Evolutionary conservation across 371 early-diverging fungal genomes (phyloP).

Genomic region (Basidiobolus heterosporus): DNA sequence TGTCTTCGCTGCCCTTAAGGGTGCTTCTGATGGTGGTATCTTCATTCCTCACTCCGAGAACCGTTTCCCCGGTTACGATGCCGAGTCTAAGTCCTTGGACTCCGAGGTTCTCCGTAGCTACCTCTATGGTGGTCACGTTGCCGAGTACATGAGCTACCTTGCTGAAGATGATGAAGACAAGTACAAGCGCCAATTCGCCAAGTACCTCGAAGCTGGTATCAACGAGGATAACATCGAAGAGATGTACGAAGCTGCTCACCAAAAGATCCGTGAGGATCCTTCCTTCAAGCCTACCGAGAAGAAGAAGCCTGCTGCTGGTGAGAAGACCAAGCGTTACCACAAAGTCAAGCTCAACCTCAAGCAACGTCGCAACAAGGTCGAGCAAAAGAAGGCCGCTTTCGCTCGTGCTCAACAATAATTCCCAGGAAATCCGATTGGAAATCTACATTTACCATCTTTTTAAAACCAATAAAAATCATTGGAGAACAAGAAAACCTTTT

Average conservation of each 20-base stretch:
- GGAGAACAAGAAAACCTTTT: too few species aligned
- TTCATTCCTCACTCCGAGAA: constrained; percentile 95
- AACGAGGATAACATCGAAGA: constrained; percentile 87
- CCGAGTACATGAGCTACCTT: constrained; percentile 95
- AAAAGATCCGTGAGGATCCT: constrained; percentile 87
- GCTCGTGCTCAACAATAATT: constrained; percentile 4
- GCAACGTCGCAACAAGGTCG: constrained; percentile 75
- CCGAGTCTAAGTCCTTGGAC: constrained; percentile 80
- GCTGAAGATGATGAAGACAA: constrained; percentile 97
- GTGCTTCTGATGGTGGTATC: constrained; percentile 99
- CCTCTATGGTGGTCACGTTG: constrained; percentile 97
- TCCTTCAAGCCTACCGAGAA: constrained; percentile 45
- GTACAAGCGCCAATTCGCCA: constrained; percentile 94
- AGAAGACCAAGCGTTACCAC: constrained; percentile 36
- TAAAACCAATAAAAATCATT: too few species aligned
- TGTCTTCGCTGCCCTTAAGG: constrained; percentile 99
- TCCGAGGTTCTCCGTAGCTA: constrained; percentile 90
- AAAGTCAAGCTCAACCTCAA: constrained; percentile 63
- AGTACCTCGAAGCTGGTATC: constrained; percentile 85
- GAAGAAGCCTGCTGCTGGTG: constrained; percentile 41
- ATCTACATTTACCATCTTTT: too few species aligned
- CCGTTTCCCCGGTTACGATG: constrained; percentile 97
- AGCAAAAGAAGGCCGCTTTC: constrained; percentile 78
- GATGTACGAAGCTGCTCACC: constrained; percentile 90
- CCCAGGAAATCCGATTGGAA: too few species aligned